Evolutionary conservation across 2,329 filamentous ascomycete species (phyloP).

Genomic region (Sporothrix globosa): DNA sequence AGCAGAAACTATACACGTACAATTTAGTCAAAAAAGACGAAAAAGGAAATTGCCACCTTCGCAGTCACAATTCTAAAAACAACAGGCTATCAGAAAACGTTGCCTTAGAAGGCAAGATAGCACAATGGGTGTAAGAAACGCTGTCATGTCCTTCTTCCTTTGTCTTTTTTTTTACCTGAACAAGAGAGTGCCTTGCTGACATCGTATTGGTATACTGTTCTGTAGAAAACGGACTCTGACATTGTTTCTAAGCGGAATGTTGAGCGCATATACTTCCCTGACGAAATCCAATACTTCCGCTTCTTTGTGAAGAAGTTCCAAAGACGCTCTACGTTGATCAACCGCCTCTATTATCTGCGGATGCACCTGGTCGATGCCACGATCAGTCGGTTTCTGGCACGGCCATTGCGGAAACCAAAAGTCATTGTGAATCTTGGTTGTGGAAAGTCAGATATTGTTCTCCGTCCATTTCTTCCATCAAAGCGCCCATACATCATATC

Average conservation of each 20-base stretch:
- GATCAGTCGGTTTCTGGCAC: conserved; percentile 70
- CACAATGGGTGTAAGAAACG: conserved; percentile 1
- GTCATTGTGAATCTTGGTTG: conserved; percentile 84
- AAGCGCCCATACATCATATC: neutral
- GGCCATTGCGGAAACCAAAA: conserved; percentile 60
- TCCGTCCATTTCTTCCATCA: too few species aligned
- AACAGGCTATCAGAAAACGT: too few species aligned
- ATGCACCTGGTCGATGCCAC: conserved; percentile 79
- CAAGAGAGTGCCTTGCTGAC: neutral
- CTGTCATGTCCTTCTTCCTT: neutral
- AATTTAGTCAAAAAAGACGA: too few species aligned
- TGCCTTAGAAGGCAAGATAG: too few species aligned
- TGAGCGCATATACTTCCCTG: conserved; percentile 79
- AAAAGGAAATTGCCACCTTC: too few species aligned
- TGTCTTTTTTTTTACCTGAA: neutral
- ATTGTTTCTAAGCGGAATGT: conserved; percentile 92
- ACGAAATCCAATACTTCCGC: conserved; percentile 80
- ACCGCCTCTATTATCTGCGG: conserved; percentile 84
- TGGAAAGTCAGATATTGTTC: conserved; percentile 70
- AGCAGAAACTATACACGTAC: too few species aligned
- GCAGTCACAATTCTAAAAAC: too few species aligned
- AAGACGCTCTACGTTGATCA: conserved; percentile 83
- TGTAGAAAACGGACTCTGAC: conserved; percentile 82
- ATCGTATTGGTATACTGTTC: neutral
- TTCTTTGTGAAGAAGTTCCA: conserved; percentile 86